Conservation (phyloP, 805 yeast species). For the Hemisphaericaspora nanyangensis region DNA sequence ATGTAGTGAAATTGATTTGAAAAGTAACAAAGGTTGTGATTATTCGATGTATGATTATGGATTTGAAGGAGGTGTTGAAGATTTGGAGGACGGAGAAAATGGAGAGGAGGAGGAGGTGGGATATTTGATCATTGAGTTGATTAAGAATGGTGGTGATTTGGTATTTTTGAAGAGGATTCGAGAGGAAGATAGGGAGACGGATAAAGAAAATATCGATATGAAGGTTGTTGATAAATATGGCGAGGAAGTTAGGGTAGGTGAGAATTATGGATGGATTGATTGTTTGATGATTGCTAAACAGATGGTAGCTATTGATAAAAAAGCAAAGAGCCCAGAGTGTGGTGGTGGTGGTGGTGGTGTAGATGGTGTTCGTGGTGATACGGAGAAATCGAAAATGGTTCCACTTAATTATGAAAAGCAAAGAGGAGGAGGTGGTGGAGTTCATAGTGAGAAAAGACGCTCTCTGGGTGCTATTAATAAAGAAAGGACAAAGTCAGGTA, state of each 20-base stretch:
- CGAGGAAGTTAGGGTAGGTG: slow-evolving; percentile 42
- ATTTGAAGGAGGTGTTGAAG: slow-evolving; percentile 43
- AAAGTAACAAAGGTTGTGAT: slow-evolving; percentile 40
- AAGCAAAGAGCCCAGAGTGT: slow-evolving; percentile 13
- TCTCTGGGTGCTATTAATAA: neutral
- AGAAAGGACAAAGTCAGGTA: neutral
- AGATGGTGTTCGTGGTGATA: too few species aligned
- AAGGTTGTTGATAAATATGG: slow-evolving; percentile 27
- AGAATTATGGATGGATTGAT: slow-evolving; percentile 61
- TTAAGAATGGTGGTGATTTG: slow-evolving; percentile 50
- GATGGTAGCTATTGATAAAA: slow-evolving; percentile 24
- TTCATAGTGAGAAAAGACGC: too few species aligned
- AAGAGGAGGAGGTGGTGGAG: too few species aligned
- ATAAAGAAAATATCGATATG: slow-evolving; percentile 13
- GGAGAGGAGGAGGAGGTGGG: slow-evolving; percentile 52
- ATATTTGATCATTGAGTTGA: slow-evolving; percentile 59
- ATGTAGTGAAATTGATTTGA: slow-evolving; percentile 37
- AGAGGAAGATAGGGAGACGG: slow-evolving; percentile 26
- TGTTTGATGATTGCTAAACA: slow-evolving; percentile 65
- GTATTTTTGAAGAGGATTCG: slow-evolving; percentile 44
- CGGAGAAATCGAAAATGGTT: too few species aligned
- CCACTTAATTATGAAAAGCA: too few species aligned
- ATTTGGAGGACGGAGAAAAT: slow-evolving; percentile 13
- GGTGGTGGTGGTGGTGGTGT: too few species aligned
- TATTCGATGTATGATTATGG: slow-evolving; percentile 81